Conservation (phyloP, 805 yeast genomes). For the Kodamaea jinghongensis region DNA sequence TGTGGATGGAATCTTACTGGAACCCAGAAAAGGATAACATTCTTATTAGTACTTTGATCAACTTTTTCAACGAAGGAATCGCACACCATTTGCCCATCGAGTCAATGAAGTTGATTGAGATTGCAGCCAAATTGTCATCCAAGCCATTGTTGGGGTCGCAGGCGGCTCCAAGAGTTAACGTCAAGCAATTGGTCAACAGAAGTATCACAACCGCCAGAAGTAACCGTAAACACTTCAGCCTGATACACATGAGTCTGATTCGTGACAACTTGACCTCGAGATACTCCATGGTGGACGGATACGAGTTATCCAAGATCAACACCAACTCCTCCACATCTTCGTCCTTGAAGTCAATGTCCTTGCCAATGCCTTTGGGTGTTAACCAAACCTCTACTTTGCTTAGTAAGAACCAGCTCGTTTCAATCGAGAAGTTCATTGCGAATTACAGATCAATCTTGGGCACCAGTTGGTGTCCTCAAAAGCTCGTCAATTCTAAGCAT, state of each 20-base stretch:
- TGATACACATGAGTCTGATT: slow-evolving; percentile 23
- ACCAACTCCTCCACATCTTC: slow-evolving; percentile 45
- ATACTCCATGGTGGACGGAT: slow-evolving; percentile 55
- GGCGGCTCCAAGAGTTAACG: slow-evolving; percentile 14
- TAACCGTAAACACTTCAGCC: slow-evolving; percentile 34
- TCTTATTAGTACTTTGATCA: slow-evolving; percentile 65
- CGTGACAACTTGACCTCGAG: slow-evolving; percentile 26
- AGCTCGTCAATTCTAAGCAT: slow-evolving; percentile 28
- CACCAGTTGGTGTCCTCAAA: slow-evolving; percentile 43
- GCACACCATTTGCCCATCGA: slow-evolving; percentile 62
- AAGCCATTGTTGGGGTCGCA: slow-evolving; percentile 50
- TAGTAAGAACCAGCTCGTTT: slow-evolving; percentile 35
- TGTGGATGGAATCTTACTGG: slow-evolving; percentile 94
- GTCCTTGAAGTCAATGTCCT: slow-evolving; percentile 38
- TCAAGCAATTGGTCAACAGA: slow-evolving; percentile 51
- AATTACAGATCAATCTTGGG: slow-evolving; percentile 54
- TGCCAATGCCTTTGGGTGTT: slow-evolving; percentile 37
- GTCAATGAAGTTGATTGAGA: slow-evolving; percentile 56
- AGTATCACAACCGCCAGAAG: slow-evolving; percentile 40
- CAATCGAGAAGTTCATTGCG: slow-evolving; percentile 49
- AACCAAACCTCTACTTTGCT: slow-evolving; percentile 42
- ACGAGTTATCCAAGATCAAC: slow-evolving; percentile 51
- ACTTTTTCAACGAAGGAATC: slow-evolving; percentile 78
- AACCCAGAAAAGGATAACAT: slow-evolving; percentile 57
- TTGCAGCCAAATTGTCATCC: slow-evolving; percentile 59